These are phyloP conservation scores for Leccinum arenicola DNA, from an alignment of 768 basidiomycete genomes.

Conservation along the genomic window DNA sequence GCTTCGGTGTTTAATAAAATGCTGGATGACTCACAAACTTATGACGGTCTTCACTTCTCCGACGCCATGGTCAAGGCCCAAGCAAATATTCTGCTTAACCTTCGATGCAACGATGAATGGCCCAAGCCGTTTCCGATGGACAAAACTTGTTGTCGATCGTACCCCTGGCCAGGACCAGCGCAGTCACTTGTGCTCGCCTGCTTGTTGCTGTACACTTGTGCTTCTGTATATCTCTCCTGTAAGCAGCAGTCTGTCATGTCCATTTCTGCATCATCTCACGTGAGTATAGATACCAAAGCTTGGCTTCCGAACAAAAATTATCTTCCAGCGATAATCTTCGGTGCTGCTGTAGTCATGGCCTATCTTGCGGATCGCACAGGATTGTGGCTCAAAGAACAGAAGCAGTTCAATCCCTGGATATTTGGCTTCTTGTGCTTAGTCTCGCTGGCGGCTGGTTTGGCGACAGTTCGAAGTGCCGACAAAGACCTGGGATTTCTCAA, in stretches of 20 bases:
- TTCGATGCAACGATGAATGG: conserved; percentile 73
- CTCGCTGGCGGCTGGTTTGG: conserved; percentile 55
- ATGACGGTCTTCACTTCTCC: conserved; percentile 84
- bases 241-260: conserved; percentile 4
- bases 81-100: conserved; percentile 74
- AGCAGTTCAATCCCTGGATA: conserved; percentile 68
- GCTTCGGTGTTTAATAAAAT: conserved; percentile 82
- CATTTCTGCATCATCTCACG: conserved; percentile 17
- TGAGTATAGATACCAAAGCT: conserved; percentile 15
- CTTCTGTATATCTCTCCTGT: conserved; percentile 38
- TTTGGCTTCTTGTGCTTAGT: conserved; percentile 61
- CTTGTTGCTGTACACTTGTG: conserved; percentile 52
- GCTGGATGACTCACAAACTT: conserved; percentile 68
- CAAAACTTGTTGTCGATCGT: conserved; percentile 79
- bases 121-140: conserved; percentile 62
- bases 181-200: conserved; percentile 52
- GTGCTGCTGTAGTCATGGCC: conserved; percentile 62
- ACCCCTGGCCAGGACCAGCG: conserved; percentile 60
- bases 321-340: conserved; percentile 56
- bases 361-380: conserved; percentile 83
- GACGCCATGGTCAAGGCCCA: conserved; percentile 61
- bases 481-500: conserved; percentile 89
- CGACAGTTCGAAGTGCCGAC: conserved; percentile 65
- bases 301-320: conserved; percentile 16
- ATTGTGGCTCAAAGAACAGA: conserved; percentile 88